Evolutionary conservation across 352 stramenopile genomes (phyloP).

Genomic region (Peronosclerospora sorghi): DNA sequence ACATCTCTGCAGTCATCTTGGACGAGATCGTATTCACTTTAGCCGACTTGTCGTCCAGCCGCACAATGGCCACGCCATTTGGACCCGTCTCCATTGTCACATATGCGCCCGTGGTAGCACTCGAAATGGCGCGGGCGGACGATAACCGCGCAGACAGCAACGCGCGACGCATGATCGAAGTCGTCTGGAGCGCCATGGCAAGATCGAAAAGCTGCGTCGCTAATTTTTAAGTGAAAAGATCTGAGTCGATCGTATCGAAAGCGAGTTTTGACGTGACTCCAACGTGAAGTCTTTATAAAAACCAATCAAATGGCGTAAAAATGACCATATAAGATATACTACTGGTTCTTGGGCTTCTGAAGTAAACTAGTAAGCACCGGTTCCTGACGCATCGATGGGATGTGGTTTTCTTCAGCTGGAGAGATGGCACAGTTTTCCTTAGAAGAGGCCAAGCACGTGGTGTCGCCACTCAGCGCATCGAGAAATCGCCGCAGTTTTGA

Average conservation of each 20-base stretch:
- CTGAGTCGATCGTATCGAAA: not conserved
- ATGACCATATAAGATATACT: not conserved
- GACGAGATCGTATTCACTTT: conserved; percentile 91
- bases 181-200: conserved; percentile 23
- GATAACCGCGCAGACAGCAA: conserved; percentile 2
- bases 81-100: conserved; percentile 81
- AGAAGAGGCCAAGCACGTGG: conserved; percentile 10
- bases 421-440: not conserved
- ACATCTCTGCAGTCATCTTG: conserved; percentile 84
- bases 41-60: conserved; percentile 85
- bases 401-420: conserved; percentile 37
- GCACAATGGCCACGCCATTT: conserved; percentile 86
- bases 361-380: conserved; percentile 30
- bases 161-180: conserved; percentile 17
- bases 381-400: conserved; percentile 62
- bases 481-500: conserved; percentile 58
- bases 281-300: conserved; percentile 12
- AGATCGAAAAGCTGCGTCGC: not conserved
- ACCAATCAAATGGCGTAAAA: conserved; percentile 13
- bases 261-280: conserved; percentile 7
- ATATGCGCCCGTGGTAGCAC: conserved; percentile 44
- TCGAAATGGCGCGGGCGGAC: conserved; percentile 19
- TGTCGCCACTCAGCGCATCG: conserved; percentile 21
- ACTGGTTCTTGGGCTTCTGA: conserved; percentile 24
- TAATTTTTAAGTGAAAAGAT: conserved; percentile 22